Evolutionary conservation across 345 rosid genomes (phyloP).

Genomic region (Ceriops zippeliana): DNA sequence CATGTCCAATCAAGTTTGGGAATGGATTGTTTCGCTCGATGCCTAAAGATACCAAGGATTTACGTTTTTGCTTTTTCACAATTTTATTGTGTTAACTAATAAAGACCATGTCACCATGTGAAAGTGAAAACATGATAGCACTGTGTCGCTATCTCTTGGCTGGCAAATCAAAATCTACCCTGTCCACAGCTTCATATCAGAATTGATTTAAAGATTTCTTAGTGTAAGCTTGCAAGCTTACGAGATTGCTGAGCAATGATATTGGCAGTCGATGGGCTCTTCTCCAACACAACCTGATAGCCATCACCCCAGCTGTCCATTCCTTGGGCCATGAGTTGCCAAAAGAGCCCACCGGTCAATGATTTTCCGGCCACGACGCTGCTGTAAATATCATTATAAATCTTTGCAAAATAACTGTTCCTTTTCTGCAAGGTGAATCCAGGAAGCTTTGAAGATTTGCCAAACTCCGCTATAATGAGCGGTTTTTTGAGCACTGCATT

Average conservation of each 20-base stretch:
- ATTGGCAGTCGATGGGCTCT: slow-evolving; percentile 54
- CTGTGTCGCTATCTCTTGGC: too few relatives aligned
- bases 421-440: slow-evolving; percentile 49
- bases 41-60: too few relatives aligned
- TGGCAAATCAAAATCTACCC: too few relatives aligned
- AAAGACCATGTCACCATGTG: too few relatives aligned
- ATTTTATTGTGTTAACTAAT: too few relatives aligned
- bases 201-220: neutral
- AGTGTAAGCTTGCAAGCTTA: slow-evolving; percentile 21
- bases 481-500: slow-evolving; percentile 46
- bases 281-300: slow-evolving; percentile 50
- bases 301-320: slow-evolving; percentile 52
- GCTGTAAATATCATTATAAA: slow-evolving; percentile 42
- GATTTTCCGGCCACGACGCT: slow-evolving; percentile 46
- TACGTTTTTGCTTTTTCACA: too few relatives aligned
- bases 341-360: slow-evolving; percentile 58
- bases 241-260: slow-evolving; percentile 54
- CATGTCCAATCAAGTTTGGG: too few relatives aligned
- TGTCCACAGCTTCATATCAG: too few relatives aligned
- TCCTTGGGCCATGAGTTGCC: slow-evolving; percentile 58
- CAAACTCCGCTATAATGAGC: slow-evolving; percentile 55
- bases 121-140: too few relatives aligned
- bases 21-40: too few relatives aligned
- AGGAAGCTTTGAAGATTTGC: slow-evolving; percentile 43
- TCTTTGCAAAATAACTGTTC: slow-evolving; percentile 39